Base-by-base conservation (phyloP, 345 rosid genomes). In the Brassica rapa region DNA sequence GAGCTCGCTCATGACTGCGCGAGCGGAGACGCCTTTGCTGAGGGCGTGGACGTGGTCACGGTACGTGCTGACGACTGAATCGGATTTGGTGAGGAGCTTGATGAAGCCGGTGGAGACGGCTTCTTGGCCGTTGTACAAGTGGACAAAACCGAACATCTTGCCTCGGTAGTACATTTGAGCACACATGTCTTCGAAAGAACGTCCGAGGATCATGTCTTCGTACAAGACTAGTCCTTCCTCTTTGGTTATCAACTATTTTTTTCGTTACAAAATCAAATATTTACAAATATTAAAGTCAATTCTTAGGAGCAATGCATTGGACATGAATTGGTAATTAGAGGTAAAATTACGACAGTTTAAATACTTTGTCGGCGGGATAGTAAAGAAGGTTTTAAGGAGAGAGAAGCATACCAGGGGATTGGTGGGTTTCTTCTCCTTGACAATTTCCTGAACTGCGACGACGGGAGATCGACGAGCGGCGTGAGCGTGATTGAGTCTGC, bases 141-240 rank as follows among this genome's bases (percentile, higher is more conserved):
- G 97, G 79, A 91, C 97, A 56, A 89, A 91, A 55, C 94, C 97
- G 66, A 91, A 91, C 97, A 91, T 91, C 66, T 91, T 91, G 12
- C 94, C 97, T 63, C 92, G 83, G 83, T 91, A 89, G 66, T 91
- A 89, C 97, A 91, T 91, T 84, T 91, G 97, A 74, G 97, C 97
- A 79, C 97, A 91, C 94, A 91, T 91, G 84, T 91, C 94, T 80
- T 91, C 97, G 53, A 91, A 91, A 46, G 89, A 39, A 81, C 97
- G 85, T 15, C 97, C 97, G 21, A 91, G 76, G 6, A 88, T 12
- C 97, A 91, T 90, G 77, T 91, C 93, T 81, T 90, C 97, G 53
- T 90, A 91, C 53, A 91, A 74, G 74, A 30, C 91, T 75, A 91
- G 82, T 23, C 94, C 94, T 79, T 91, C 97, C 82, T 87, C 90